Conservation (phyloP, 139 green algal genomes). For the Coelastrella sp. region DNA sequence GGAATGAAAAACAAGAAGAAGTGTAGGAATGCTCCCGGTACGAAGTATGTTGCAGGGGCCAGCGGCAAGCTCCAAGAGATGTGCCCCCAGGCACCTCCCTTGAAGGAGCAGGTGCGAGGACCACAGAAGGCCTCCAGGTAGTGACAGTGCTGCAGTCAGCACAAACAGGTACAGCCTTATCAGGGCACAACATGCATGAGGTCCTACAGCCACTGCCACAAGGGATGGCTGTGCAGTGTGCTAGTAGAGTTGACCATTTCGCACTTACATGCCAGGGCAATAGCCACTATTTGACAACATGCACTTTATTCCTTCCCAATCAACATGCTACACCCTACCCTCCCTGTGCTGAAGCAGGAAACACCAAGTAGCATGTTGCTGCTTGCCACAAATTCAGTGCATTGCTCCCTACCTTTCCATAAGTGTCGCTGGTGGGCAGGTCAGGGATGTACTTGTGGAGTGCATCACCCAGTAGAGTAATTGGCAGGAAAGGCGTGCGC, state of each 20-base stretch:
- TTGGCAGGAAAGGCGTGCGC: slow-evolving; percentile 21
- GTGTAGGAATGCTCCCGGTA: slow-evolving; percentile 28
- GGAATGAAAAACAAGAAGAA: slow-evolving; percentile 49
- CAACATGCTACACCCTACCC: too few relatives aligned
- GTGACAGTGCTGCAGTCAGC: slow-evolving; percentile 27
- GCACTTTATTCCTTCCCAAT: too few relatives aligned
- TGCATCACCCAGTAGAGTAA: slow-evolving; percentile 17
- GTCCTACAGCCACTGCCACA: too few relatives aligned
- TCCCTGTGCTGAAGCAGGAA: too few relatives aligned
- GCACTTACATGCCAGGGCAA: too few relatives aligned
- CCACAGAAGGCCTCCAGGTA: slow-evolving; percentile 45
- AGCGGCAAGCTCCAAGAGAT: slow-evolving; percentile 30
- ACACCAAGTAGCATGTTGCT: too few relatives aligned
- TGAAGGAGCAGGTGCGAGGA: slow-evolving; percentile 25
- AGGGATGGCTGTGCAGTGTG: too few relatives aligned
- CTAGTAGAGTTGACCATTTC: too few relatives aligned
- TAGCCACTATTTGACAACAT: too few relatives aligned
- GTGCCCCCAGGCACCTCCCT: slow-evolving; percentile 29
- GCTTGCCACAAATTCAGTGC: background rate
- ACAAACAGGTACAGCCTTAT: background rate
- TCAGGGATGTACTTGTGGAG: slow-evolving; percentile 36
- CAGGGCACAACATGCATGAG: too few relatives aligned
- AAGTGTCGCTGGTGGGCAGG: slow-evolving; percentile 29
- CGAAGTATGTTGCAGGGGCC: slow-evolving; percentile 27
- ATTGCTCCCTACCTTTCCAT: slow-evolving; percentile 15